These are phyloP conservation scores for Alternaria metachromatica DNA, from an alignment of 2,329 filamentous ascomycete genomes.

Conservation along the genomic window DNA sequence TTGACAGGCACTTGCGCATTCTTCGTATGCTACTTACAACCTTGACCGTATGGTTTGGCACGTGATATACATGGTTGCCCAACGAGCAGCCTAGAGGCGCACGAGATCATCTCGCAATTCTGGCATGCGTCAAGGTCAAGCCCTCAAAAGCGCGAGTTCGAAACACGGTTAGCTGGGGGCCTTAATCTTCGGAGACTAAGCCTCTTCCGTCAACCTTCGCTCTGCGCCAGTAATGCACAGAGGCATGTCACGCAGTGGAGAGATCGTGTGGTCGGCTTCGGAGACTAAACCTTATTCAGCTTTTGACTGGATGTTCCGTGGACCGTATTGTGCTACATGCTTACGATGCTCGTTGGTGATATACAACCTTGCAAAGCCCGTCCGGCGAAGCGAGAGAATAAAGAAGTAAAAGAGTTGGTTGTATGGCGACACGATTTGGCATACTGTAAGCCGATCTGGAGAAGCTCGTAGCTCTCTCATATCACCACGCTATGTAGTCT, in stretches of 20 bases:
- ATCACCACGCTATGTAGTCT: neutral
- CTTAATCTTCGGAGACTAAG: neutral
- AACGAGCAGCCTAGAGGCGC: neutral
- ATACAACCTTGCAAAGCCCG: neutral
- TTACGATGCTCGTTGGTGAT: neutral
- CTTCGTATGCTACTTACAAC: neutral
- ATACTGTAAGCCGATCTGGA: neutral
- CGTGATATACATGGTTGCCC: neutral
- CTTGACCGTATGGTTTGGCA: neutral
- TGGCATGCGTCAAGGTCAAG: neutral
- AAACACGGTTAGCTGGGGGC: neutral
- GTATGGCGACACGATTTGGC: neutral
- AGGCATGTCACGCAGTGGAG: neutral
- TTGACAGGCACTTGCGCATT: neutral
- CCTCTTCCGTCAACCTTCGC: neutral
- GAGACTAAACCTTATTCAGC: neutral
- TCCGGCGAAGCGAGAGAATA: neutral
- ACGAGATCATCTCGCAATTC: neutral
- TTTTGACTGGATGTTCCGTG: neutral
- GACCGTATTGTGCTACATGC: neutral
- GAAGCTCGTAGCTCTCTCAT: neutral
- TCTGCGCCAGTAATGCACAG: neutral
- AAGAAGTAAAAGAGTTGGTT: neutral
- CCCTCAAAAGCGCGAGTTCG: neutral
- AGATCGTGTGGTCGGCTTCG: neutral